These are phyloP conservation scores for Dryas octopetala DNA, from an alignment of 306 rosid species.

Conservation along the genomic window DNA sequence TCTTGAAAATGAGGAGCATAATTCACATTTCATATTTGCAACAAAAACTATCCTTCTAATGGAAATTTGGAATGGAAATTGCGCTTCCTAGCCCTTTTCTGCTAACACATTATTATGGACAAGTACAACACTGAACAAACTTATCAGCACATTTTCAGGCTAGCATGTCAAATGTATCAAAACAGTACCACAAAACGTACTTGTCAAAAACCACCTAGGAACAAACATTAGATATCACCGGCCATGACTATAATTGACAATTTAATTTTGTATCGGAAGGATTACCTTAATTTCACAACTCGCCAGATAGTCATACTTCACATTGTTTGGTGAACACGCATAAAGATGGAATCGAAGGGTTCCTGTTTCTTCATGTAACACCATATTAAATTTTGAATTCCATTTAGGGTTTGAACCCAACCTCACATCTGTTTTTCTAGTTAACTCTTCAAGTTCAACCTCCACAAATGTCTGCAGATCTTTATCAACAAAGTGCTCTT, in stretches of 20 bases:
- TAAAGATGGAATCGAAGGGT: slow-evolving; percentile 71
- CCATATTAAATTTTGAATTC: slow-evolving; percentile 94
- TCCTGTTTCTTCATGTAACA: slow-evolving; percentile 78
- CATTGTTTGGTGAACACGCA: slow-evolving; percentile 58
- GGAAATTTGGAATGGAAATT: too few species aligned
- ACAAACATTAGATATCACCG: neutral
- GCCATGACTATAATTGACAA: slow-evolving; percentile 4
- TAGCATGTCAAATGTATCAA: neutral
- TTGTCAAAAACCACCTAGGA: neutral
- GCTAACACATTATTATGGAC: too few species aligned
- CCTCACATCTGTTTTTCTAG: slow-evolving; percentile 66
- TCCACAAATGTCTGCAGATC: slow-evolving; percentile 88
- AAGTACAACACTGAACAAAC: neutral
- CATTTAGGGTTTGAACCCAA: slow-evolving; percentile 77
- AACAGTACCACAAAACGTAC: neutral
- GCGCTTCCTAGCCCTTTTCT: too few species aligned
- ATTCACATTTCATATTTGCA: too few species aligned
- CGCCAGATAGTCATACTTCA: slow-evolving; percentile 82
- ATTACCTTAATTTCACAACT: slow-evolving; percentile 92
- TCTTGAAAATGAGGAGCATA: too few species aligned
- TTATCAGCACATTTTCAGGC: neutral
- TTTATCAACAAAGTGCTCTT: slow-evolving; percentile 48
- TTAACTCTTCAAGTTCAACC: slow-evolving; percentile 80
- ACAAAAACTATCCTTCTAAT: too few species aligned
- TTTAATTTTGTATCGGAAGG: neutral